These are phyloP conservation scores for Fusarium stilboides DNA, from an alignment of 2,329 filamentous ascomycete genomes.

Conservation along the genomic window DNA sequence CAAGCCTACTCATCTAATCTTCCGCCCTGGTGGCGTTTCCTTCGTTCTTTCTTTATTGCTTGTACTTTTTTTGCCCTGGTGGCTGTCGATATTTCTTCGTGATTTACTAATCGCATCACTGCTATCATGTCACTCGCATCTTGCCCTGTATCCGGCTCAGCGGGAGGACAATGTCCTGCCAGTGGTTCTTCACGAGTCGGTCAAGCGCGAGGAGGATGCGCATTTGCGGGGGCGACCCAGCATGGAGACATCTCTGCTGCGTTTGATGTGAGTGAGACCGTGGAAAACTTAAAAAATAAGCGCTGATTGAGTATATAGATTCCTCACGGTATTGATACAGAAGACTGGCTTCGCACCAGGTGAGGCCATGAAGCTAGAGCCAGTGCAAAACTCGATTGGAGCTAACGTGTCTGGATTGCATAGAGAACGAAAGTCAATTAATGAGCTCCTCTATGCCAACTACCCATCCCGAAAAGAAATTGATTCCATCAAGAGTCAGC, in stretches of 20 bases:
- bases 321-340: constrained; percentile 60
- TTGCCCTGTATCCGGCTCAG: constrained; percentile 53
- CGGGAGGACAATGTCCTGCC: constrained; percentile 46
- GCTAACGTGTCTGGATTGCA: background rate
- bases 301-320: constrained; percentile 52
- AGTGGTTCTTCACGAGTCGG: constrained; percentile 9
- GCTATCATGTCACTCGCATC: constrained; percentile 51
- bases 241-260: constrained; percentile 43
- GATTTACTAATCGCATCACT: background rate
- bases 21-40: constrained; percentile 33
- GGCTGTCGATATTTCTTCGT: constrained; percentile 19
- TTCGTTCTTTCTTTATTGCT: background rate
- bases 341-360: constrained; percentile 62
- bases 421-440: constrained; percentile 63
- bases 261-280: constrained; percentile 22
- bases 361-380: background rate
- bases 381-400: background rate
- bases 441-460: constrained; percentile 63
- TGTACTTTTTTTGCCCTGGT: constrained; percentile 32
- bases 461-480: constrained; percentile 60
- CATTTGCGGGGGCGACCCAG: constrained; percentile 37
- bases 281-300: accelerated
- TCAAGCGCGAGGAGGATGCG: constrained; percentile 36
- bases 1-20: background rate
- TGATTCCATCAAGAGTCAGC: constrained; percentile 53